phyloP scores from a whole-genome alignment of 2,329 filamentous ascomycete genomes.

The Arthroderma sp. region DNA sequence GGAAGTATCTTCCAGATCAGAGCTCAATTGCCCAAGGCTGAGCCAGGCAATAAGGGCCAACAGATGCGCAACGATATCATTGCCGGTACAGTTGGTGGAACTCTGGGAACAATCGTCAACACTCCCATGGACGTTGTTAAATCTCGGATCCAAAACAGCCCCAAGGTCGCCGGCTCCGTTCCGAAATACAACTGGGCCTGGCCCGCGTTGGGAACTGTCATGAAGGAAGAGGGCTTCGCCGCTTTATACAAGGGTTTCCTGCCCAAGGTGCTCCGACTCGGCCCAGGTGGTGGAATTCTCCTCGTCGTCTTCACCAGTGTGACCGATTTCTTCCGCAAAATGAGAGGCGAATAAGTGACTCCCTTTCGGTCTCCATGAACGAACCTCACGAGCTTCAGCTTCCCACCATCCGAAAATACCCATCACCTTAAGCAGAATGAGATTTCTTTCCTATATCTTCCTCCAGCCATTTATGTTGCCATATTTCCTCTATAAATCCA shows the following conservation, averaged over 20 bases:
- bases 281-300: conserved; percentile 53
- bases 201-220: conserved; percentile 71
- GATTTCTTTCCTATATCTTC: too few species aligned
- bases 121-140: conserved; percentile 97
- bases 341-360: conserved; percentile 33
- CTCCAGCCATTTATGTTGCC: too few species aligned
- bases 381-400: background rate
- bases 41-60: conserved; percentile 53
- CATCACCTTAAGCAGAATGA: too few species aligned
- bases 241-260: conserved; percentile 97
- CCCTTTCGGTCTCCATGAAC: background rate
- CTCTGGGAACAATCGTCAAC: conserved; percentile 80
- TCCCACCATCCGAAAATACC: too few species aligned
- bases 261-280: conserved; percentile 75
- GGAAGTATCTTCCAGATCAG: conserved; percentile 97
- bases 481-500: too few species aligned
- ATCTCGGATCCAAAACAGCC: conserved; percentile 89
- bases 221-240: conserved; percentile 81
- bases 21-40: conserved; percentile 64
- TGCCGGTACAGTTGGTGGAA: conserved; percentile 78
- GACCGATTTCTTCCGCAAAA: conserved; percentile 73
- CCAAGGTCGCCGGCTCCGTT: conserved; percentile 63
- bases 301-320: conserved; percentile 38
- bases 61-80: conserved; percentile 81
- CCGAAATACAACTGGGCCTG: conserved; percentile 99